Evolutionary conservation across 2,329 filamentous ascomycete species (phyloP), one percentile per base, ranked within the genome.

Genomic region (Penicillium hesseltinei): DNA sequence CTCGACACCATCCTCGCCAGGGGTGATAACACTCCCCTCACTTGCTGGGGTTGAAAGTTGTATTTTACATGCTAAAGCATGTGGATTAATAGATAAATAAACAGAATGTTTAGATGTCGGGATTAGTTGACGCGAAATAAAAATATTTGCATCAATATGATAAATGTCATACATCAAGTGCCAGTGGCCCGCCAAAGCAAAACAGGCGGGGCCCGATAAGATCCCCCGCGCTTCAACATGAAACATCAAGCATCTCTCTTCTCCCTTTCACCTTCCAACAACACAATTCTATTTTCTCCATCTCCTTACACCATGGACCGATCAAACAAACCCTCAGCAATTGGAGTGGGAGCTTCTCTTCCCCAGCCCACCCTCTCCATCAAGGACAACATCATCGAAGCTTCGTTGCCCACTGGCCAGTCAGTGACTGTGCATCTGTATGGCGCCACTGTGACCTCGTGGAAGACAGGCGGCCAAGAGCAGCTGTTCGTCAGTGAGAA

Each of bases 401-500:
- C 93, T 35, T 83, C 82, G 31, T 84, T 97, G 43, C 90, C 92
- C 39, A 89, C 91, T 0, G 92, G 93, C 65, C 92, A 97, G 78
- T 90, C 86, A 54, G 85, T 96, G 65, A 87, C 91, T 63, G 82
- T 99, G 38, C 81, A 96, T 59, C 85, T 97, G n/a, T 90, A 90
- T 70, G 94, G 94, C 57, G 94, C 94, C 11, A 97, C 92, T 0
- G 89, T 99, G 47, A 87, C 90, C 58, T 94, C 89, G 76, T 99
- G 94, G 94, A 96, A 94, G 81, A 84, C 86, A 58, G 81, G 84
- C 57, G 89, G 89, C 47, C 78, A 85, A 55, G 92, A 97, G 80
- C 92, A 92, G 77, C 82, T 97, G 54, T 97, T 91, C 83, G 71
- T 97, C 65, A 94, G 90, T 76, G 85, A 92, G 60, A 86, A 82